phyloP scores from a whole-genome alignment of 2,329 filamentous ascomycete species.

The Alternaria triticina region DNA sequence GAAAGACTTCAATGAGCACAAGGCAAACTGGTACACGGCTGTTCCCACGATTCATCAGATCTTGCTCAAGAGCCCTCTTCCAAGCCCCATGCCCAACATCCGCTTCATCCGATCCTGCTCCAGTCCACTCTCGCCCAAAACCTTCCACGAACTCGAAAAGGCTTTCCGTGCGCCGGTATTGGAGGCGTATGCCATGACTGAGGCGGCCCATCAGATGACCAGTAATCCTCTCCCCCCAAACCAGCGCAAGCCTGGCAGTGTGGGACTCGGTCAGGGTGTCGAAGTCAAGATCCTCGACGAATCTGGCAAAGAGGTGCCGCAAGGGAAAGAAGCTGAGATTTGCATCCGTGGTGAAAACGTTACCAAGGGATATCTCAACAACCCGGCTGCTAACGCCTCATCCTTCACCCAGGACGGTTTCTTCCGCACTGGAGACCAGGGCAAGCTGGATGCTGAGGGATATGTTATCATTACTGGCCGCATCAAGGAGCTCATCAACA shows the following conservation, averaged over 20 bases:
- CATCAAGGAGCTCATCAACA: slow-evolving; percentile 93
- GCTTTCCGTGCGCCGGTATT: slow-evolving; percentile 80
- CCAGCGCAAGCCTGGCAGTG: slow-evolving; percentile 79
- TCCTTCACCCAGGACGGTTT: slow-evolving; percentile 78
- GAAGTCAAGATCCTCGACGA: slow-evolving; percentile 79
- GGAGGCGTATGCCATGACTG: slow-evolving; percentile 92
- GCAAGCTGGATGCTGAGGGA: slow-evolving; percentile 78
- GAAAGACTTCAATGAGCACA: slow-evolving; percentile 73
- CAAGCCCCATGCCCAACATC: slow-evolving; percentile 72
- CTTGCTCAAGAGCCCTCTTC: slow-evolving; percentile 74
- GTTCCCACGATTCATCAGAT: slow-evolving; percentile 95
- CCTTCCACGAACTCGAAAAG: slow-evolving; percentile 79
- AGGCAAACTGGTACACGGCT: slow-evolving; percentile 90
- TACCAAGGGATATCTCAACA: slow-evolving; percentile 85
- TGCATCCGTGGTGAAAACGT: slow-evolving; percentile 84
- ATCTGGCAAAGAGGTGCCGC: slow-evolving; percentile 69
- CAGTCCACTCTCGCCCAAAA: slow-evolving; percentile 80
- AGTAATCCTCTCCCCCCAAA: slow-evolving; percentile 68
- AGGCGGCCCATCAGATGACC: slow-evolving; percentile 86
- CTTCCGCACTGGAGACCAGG: slow-evolving; percentile 89
- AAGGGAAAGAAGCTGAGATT: slow-evolving; percentile 78
- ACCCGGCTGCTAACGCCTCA: slow-evolving; percentile 74
- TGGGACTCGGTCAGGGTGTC: slow-evolving; percentile 83
- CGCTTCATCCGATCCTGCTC: slow-evolving; percentile 90
- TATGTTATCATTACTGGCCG: slow-evolving; percentile 88